A percentile compares a stretch with the other conserved stretches of the same genome.
phyloP scores from a whole-genome alignment of 2,329 filamentous ascomycete species.

The Aspergillus niger region DNA sequence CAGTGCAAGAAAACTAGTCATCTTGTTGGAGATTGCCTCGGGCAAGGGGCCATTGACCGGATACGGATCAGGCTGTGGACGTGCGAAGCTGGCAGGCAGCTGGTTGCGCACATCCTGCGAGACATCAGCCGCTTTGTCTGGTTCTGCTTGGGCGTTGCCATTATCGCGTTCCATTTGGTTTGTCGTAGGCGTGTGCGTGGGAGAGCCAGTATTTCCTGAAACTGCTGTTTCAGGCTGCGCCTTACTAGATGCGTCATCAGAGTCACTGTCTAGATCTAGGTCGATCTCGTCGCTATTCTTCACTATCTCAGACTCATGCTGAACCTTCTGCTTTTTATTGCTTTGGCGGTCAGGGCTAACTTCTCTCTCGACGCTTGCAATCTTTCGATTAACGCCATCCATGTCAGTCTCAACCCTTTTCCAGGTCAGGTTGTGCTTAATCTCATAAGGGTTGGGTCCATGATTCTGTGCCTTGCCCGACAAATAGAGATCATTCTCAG shows the following conservation, averaged over 20 bases:
- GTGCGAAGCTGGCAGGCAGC: constrained; percentile 73
- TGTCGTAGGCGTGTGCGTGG: neutral
- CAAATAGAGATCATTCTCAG: constrained; percentile 34
- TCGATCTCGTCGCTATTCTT: constrained; percentile 57
- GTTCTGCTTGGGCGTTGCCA: neutral
- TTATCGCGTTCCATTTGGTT: neutral
- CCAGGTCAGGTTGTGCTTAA: constrained; percentile 41
- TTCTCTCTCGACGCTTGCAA: constrained; percentile 23
- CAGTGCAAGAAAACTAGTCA: constrained; percentile 81
- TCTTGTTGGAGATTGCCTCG: constrained; percentile 71
- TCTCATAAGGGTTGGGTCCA: constrained; percentile 17
- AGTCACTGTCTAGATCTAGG: constrained; percentile 33
- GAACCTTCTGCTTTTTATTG: constrained; percentile 26
- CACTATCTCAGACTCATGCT: constrained; percentile 21
- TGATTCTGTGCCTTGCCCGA: constrained; percentile 25
- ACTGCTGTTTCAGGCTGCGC: constrained; percentile 10
- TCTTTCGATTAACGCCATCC: constrained; percentile 27
- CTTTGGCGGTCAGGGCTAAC: constrained; percentile 14
- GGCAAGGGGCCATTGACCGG: constrained; percentile 66
- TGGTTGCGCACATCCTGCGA: constrained; percentile 69
- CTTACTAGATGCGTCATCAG: constrained; percentile 20
- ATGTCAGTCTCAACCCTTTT: constrained; percentile 39
- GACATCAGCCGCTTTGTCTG: constrained; percentile 43
- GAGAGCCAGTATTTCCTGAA: neutral
- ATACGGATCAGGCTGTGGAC: constrained; percentile 38